Conservation (phyloP, 2,329 filamentous ascomycete species). For the Scedosporium dehoogii region DNA sequence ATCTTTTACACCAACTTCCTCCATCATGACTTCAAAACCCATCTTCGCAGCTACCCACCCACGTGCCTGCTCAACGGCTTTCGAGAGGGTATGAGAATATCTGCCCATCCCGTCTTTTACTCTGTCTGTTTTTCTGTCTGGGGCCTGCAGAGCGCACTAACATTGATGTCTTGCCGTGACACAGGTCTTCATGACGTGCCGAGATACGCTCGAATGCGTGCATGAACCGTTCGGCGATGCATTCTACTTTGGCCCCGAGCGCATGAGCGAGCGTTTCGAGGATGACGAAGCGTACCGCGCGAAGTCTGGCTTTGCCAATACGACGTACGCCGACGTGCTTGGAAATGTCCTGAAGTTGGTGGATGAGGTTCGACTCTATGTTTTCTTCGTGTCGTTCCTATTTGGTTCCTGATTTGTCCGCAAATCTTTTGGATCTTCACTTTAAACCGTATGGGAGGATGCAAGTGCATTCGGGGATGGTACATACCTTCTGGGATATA, state of each 20-base stretch:
- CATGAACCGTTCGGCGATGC: conserved; percentile 97
- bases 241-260: conserved; percentile 91
- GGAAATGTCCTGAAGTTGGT: conserved; percentile 63
- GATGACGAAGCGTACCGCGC: conserved; percentile 47
- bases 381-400: conserved; percentile 3
- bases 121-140: background rate
- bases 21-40: conserved; percentile 54
- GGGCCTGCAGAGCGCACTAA: background rate
- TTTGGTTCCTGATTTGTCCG: conserved; percentile 1
- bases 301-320: conserved; percentile 56
- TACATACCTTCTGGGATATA: background rate
- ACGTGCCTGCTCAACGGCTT: conserved; percentile 89
- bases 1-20: background rate
- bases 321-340: conserved; percentile 69
- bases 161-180: background rate
- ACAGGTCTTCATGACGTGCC: conserved; percentile 93
- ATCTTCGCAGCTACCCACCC: conserved; percentile 94
- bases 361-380: conserved; percentile 52
- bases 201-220: conserved; percentile 68
- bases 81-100: conserved; percentile 64
- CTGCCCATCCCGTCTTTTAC: background rate
- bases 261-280: conserved; percentile 69
- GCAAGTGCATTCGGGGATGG: background rate
- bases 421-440: background rate
- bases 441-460: background rate